Conservation (phyloP, 1,284 basidiomycete species). For the Stygiomarasmius scandens region DNA sequence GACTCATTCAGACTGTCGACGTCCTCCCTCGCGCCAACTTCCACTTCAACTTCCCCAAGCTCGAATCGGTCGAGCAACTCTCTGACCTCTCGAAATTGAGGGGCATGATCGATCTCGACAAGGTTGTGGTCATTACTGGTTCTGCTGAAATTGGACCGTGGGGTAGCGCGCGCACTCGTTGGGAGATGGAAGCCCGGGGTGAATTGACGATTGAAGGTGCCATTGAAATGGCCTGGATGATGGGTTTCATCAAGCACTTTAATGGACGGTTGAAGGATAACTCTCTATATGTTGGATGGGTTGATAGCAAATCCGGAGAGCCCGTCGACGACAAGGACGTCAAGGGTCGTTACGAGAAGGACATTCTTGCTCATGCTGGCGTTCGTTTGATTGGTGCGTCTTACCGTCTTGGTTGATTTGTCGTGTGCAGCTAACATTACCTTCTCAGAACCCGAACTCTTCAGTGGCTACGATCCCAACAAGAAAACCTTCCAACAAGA, state of each 20-base stretch:
- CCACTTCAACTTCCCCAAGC: conserved; percentile 89
- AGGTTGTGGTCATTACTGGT: conserved; percentile 94
- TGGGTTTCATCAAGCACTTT: conserved; percentile 98
- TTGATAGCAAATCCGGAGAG: conserved; percentile 91
- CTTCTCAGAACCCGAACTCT: conserved; percentile 87
- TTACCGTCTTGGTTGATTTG: neutral
- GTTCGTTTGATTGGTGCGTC: conserved; percentile 89
- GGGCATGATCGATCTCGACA: conserved; percentile 92
- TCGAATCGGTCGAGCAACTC: conserved; percentile 71
- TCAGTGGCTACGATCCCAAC: conserved; percentile 96
- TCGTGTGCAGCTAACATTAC: conserved; percentile 18
- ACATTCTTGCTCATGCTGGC: conserved; percentile 91
- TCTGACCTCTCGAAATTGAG: conserved; percentile 77
- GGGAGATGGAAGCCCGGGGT: conserved; percentile 97
- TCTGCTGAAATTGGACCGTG: conserved; percentile 99
- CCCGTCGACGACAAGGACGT: conserved; percentile 99
- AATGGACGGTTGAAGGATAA: conserved; percentile 95
- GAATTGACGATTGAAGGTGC: conserved; percentile 96
- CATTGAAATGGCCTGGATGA: conserved; percentile 99
- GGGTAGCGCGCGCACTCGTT: conserved; percentile 97
- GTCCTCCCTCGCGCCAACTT: conserved; percentile 97
- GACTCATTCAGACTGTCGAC: conserved; percentile 89
- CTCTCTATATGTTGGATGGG: conserved; percentile 95
- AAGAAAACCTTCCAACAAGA: conserved; percentile 98
- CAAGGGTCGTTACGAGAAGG: conserved; percentile 91